Evolutionary conservation across 2,329 filamentous ascomycete genomes (phyloP), one percentile per base, ranked within the genome.

Genomic region (Penicillium sp.): DNA sequence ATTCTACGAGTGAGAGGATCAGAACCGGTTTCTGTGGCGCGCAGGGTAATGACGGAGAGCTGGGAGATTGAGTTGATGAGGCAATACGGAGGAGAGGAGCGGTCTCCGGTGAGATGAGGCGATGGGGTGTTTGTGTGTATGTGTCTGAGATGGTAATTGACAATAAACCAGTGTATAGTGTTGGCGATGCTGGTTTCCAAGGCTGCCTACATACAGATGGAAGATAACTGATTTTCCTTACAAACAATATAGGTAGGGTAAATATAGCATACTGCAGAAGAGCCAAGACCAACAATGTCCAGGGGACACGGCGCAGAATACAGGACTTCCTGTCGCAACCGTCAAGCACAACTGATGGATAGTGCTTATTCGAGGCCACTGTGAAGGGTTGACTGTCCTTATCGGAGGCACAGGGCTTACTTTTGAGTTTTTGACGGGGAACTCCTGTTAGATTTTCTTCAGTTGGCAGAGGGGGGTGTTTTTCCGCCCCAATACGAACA

Each of bases 1-100:
- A 54, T 33, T 28, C 52, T n/a, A 54, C 38, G 52, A 54, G 52
- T n/a, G 1, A 11, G 11, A 8, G 52, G 37, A 19, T 28, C 52
- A 42, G 35, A 30, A 54, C 52, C 52, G 38, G 52, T 28, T 30
- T 43, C 52, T 42, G 52, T 43, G 52, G 51, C 35, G 51, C 35
- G 51, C 22, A 51, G 6, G 25, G 45, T 14, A 14, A 52, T 33
- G 10, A 11, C 30, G 30, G 30, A 33, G 30, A 33, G 7, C 5
- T 6, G 30, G 30, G 30, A 33, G 30, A 33, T 33, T 11, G 35
- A 13, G 13, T 37, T 37, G 35, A 14, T 25, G 35, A 8, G 30
- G 30, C 33, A 14, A 13, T 22, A 22, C 19, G 19, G 19, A 22
- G 19, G 19, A 19, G 33, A 10, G n/a, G 49, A 16, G 8, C n/a